Evolutionary conservation across 257 asterid genomes (phyloP).

Genomic region (Perilla frutescens): DNA sequence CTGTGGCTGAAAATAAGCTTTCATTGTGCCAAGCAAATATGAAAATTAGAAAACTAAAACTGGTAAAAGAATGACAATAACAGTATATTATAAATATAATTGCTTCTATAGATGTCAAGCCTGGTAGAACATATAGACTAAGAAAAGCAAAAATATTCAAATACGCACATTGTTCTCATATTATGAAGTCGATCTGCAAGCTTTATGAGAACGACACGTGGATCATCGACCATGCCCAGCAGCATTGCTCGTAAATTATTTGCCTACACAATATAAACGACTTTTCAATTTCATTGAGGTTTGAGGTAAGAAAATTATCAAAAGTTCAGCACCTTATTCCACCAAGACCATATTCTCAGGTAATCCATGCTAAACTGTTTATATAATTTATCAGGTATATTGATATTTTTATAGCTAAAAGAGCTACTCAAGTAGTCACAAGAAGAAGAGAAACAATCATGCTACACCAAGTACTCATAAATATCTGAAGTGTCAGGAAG

Average conservation of each 20-base stretch:
- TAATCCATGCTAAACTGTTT: not conserved
- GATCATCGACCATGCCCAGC: constrained; percentile 98
- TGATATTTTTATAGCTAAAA: not conserved
- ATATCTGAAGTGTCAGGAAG: constrained; percentile 31
- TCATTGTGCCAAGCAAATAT: constrained; percentile 23
- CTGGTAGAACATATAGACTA: constrained; percentile 12
- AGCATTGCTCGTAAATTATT: constrained; percentile 93
- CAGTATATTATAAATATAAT: not conserved
- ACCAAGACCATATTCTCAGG: constrained; percentile 7
- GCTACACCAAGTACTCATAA: not conserved
- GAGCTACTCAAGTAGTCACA: constrained; percentile 1
- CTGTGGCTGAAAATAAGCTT: constrained; percentile 4
- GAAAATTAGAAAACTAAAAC: constrained; percentile 20
- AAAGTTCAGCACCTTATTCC: constrained; percentile 4
- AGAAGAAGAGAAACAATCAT: not conserved
- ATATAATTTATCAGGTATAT: constrained; percentile 7
- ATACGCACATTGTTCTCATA: constrained; percentile 90
- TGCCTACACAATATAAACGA: constrained; percentile 58
- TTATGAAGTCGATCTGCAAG: constrained; percentile 99
- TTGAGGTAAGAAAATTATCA: constrained; percentile 8
- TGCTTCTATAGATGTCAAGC: not conserved
- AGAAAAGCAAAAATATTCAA: constrained; percentile 19
- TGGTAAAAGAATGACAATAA: not conserved
- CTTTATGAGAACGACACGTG: constrained; percentile 97
- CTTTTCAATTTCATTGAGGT: constrained; percentile 18